phyloP scores from a whole-genome alignment of 345 rosid species.

The Syzygium grande region DNA sequence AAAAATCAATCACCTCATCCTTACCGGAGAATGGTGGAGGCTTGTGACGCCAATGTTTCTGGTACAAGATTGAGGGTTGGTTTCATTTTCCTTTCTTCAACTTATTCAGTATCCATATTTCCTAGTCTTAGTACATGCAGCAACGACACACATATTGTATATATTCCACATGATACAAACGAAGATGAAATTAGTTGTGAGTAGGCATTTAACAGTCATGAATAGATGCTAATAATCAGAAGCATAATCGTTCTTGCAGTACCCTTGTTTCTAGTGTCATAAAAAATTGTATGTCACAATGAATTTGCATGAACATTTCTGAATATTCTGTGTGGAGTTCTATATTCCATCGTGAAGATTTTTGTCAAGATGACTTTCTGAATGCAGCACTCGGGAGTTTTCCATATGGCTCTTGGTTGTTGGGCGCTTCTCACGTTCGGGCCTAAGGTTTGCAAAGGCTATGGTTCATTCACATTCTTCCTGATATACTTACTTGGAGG shows the following conservation, averaged over 20 bases:
- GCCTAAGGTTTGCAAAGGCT: constrained; percentile 63
- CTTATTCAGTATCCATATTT: not conserved
- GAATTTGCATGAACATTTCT: not conserved
- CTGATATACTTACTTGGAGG: constrained; percentile 85
- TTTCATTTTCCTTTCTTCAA: constrained; percentile 55
- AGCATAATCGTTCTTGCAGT: not conserved
- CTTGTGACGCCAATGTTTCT: constrained; percentile 97
- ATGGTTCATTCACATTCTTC: constrained; percentile 67
- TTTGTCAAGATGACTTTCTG: not conserved
- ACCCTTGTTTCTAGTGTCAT: not conserved
- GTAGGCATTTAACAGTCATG: not conserved
- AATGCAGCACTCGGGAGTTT: constrained; percentile 69
- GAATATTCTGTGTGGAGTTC: not conserved
- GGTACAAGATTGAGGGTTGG: constrained; percentile 91
- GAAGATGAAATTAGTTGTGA: not conserved
- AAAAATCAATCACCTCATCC: constrained; percentile 75
- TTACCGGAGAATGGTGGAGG: constrained; percentile 97
- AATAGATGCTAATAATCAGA: not conserved
- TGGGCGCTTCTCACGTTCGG: constrained; percentile 80
- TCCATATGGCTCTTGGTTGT: constrained; percentile 71
- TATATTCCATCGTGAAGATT: not conserved
- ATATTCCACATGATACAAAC: not conserved
- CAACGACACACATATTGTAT: not conserved
- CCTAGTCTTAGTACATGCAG: not conserved
- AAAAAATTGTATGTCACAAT: not conserved